Base-by-base conservation (phyloP, 352 stramenopile species). In the Phytophthora citricola region DNA sequence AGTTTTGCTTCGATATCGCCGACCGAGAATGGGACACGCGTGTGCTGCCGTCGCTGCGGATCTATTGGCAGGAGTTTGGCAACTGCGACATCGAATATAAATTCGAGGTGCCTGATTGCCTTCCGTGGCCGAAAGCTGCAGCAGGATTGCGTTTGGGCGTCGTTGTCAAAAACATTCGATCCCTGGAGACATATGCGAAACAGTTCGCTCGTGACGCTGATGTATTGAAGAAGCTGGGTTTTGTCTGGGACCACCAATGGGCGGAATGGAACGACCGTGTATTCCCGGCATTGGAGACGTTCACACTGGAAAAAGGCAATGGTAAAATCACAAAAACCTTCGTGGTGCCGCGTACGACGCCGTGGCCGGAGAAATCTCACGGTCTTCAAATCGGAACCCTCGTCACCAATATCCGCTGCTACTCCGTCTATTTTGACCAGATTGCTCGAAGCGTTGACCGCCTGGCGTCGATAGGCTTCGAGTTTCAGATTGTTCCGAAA, bases 1-100 rank as follows among this genome's bases (percentile, higher is more conserved):
- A 43, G 12, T 59, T 66, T 38, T 71, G 49, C 56, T 59, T 58
- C 17, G 41, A 66, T 50, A 49, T 29, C 2, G 58, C 40, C 7
- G 41, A 63, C 1, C 53, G 61, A 20, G 44, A 69, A 20, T 64
- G 61, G 53, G 12, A 40, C 20, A 39, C 58, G 4, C 40, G 43
- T 7, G 24, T 60, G 1, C 40, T 67, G 22, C 54, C 62, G 24
- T 39, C 62, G 10, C 24, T 70, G 14, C 26, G 59, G 17, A 26
- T 49, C 7, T 59, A 50, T 49, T 48, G 54, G 5, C 38, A 70
- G 24, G 55, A 53, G 40, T 46, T 40, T 8, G 54, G 62, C 14
- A 55, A 70, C 24, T 70, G 54, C 27, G 24, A 40, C 24, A 45
- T 70, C 22, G 12, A 48, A 5, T 36, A 22, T 31, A 6, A 11